A percentile compares a stretch with the other conserved stretches of the same genome.
Evolutionary conservation across 208 protist genomes (phyloP).

Genomic region (Leishmania martiniquensis): DNA sequence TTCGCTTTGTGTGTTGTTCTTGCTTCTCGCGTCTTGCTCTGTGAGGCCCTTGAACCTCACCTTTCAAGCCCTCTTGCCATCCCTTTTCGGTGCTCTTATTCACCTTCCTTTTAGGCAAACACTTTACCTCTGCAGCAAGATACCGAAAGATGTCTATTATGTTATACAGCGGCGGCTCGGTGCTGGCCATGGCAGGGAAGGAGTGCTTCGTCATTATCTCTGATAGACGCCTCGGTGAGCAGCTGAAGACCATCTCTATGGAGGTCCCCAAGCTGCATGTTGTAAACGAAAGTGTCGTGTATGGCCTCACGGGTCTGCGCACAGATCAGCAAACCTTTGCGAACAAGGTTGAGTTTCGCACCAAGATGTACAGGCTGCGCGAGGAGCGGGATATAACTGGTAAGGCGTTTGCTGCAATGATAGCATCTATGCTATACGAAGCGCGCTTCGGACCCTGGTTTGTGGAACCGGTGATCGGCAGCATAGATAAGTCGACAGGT

Average conservation of each 20-base stretch:
- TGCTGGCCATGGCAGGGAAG: slow-evolving; percentile 98
- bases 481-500: slow-evolving; percentile 93
- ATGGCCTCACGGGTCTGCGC: slow-evolving; percentile 97
- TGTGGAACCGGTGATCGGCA: slow-evolving; percentile 97
- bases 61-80: neutral
- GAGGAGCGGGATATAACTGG: slow-evolving; percentile 91
- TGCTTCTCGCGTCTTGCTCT: neutral
- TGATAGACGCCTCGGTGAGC: slow-evolving; percentile 96
- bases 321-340: slow-evolving; percentile 97
- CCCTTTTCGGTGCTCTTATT: neutral
- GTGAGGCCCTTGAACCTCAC: neutral
- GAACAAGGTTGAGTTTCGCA: slow-evolving; percentile 87
- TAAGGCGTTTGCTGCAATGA: slow-evolving; percentile 82
- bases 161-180: slow-evolving; percentile 97
- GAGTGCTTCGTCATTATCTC: slow-evolving; percentile 98
- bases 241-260: slow-evolving; percentile 96
- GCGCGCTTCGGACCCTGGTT: slow-evolving; percentile 98
- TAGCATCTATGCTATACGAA: slow-evolving; percentile 92
- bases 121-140: too few relatives aligned
- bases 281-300: slow-evolving; percentile 94
- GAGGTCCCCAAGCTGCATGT: slow-evolving; percentile 96
- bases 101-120: neutral
- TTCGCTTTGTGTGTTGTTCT: neutral
- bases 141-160: slow-evolving; percentile 90
- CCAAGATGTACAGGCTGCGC: slow-evolving; percentile 90